Conservation (phyloP, 1,284 basidiomycete genomes). For the Sanghuangporus baumii region DNA sequence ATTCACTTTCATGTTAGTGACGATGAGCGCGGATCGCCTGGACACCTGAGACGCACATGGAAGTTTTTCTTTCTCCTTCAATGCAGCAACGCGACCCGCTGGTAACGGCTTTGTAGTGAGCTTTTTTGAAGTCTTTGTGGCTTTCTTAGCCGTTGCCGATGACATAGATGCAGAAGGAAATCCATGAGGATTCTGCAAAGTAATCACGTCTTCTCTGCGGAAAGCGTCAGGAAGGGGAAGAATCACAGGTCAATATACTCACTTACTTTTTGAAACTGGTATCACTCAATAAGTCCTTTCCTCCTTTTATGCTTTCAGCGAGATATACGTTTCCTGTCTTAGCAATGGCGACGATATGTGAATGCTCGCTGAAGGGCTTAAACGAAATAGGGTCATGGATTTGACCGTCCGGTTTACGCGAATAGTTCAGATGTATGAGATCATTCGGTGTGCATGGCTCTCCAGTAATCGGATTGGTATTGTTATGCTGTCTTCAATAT, state of each 20-base stretch:
- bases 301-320: slow-evolving; percentile 85
- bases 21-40: not conserved
- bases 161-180: slow-evolving; percentile 51
- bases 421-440: slow-evolving; percentile 87
- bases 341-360: slow-evolving; percentile 85
- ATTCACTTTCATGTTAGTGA: slow-evolving; percentile 11
- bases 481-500: slow-evolving; percentile 59
- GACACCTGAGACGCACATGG: slow-evolving; percentile 49
- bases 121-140: slow-evolving; percentile 30
- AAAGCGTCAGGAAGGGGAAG: not conserved
- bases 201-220: slow-evolving; percentile 81
- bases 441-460: slow-evolving; percentile 73
- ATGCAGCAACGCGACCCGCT: slow-evolving; percentile 28
- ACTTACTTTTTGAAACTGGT: slow-evolving; percentile 76
- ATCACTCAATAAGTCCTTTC: slow-evolving; percentile 83
- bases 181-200: slow-evolving; percentile 84
- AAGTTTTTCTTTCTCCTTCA: slow-evolving; percentile 48
- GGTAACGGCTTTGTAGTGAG: slow-evolving; percentile 30
- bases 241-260: not conserved
- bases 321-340: slow-evolving; percentile 91
- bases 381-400: slow-evolving; percentile 90
- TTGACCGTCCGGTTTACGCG: slow-evolving; percentile 72
- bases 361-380: slow-evolving; percentile 88
- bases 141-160: slow-evolving; percentile 26
- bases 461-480: slow-evolving; percentile 84